phyloP scores from a whole-genome alignment of 2,329 filamentous ascomycete genomes.

The Cadophora sp. region DNA sequence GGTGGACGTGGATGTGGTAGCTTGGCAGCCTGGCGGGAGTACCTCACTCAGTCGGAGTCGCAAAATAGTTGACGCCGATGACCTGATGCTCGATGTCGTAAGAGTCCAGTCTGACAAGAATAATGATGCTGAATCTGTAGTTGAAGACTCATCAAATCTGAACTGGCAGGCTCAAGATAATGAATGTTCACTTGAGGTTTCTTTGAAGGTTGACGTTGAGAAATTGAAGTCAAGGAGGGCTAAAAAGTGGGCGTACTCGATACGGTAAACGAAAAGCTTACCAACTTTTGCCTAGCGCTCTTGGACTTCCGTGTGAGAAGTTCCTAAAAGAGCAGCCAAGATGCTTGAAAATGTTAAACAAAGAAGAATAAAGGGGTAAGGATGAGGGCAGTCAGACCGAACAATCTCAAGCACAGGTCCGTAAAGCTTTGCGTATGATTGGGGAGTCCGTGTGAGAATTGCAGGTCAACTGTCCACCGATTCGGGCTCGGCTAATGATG shows the following conservation, averaged over 20 bases:
- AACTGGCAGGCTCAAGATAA: neutral
- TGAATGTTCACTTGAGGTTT: neutral
- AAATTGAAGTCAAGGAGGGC: slow-evolving; percentile 12
- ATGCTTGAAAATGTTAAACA: neutral
- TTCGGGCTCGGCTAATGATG: slow-evolving; percentile 1
- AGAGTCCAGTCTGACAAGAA: neutral
- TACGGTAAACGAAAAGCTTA: slow-evolving; percentile 16
- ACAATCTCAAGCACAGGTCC: neutral
- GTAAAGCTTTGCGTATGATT: neutral
- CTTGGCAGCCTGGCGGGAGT: neutral
- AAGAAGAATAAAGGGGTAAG: neutral
- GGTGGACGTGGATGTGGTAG: slow-evolving; percentile 4
- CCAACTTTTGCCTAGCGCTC: slow-evolving; percentile 5
- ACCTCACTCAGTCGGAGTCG: slow-evolving; percentile 8
- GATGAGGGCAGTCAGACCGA: neutral
- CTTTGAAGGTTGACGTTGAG: neutral
- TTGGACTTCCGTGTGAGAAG: neutral
- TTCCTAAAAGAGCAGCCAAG: neutral
- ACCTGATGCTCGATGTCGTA: neutral
- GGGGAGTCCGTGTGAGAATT: neutral
- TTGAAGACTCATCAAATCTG: neutral
- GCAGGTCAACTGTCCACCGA: too few relatives aligned
- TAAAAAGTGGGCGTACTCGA: slow-evolving; percentile 6
- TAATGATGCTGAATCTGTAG: neutral
- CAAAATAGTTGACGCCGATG: slow-evolving; percentile 9